Percentiles rank a stretch among this genome's conserved stretches.
phyloP scores from a whole-genome alignment of 768 basidiomycete genomes.

The Termitomyces sp. region DNA sequence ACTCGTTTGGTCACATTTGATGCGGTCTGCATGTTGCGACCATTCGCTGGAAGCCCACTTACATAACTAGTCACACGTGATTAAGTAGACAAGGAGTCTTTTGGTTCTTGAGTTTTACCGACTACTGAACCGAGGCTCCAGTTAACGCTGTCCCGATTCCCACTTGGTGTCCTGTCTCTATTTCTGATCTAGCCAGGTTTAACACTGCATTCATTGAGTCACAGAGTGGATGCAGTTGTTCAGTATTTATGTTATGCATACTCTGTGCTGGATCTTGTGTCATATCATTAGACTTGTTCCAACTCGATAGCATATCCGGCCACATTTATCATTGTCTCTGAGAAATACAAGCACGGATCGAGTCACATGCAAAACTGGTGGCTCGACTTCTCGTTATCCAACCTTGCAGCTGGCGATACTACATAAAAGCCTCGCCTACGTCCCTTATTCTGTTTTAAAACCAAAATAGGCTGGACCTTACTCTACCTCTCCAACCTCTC shows the following conservation, averaged over 20 bases:
- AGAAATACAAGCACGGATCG: neutral
- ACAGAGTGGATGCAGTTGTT: neutral
- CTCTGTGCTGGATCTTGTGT: neutral
- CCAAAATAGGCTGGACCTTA: neutral
- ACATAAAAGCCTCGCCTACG: neutral
- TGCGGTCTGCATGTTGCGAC: no score
- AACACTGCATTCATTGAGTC: neutral
- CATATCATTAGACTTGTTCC: neutral
- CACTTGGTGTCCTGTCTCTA: no score
- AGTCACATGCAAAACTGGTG: neutral
- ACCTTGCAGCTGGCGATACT: neutral
- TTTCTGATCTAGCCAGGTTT: no score
- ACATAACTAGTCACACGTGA: no score
- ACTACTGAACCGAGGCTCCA: no score
- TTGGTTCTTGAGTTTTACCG: no score
- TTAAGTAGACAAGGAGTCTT: no score
- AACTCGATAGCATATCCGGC: neutral
- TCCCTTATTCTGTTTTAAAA: neutral
- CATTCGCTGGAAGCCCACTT: no score
- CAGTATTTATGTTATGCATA: neutral
- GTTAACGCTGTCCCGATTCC: no score
- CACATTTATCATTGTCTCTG: neutral
- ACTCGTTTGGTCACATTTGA: neutral
- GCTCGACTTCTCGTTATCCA: neutral
- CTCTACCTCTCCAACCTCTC: neutral